Conservation (phyloP, 768 basidiomycete genomes). For the Pleurotus citrinopileatus region DNA sequence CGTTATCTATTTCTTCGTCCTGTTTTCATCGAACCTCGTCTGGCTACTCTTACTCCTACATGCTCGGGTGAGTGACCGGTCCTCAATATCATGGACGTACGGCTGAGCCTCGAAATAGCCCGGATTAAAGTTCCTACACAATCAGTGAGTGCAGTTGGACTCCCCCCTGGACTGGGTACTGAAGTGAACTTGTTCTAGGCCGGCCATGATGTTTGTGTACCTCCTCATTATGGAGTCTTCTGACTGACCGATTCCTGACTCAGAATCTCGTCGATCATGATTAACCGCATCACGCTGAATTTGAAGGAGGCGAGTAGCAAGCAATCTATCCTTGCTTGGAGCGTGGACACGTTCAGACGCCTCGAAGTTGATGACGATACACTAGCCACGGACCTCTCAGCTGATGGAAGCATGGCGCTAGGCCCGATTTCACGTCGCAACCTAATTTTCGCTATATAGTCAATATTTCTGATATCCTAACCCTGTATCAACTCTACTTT, state of each 20-base stretch:
- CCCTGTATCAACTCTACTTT: too few species aligned
- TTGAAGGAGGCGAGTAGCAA: slow-evolving; percentile 14
- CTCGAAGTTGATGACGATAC: background rate
- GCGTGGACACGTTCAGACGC: slow-evolving; percentile 11
- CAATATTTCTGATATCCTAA: slow-evolving; percentile 15
- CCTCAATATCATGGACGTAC: background rate
- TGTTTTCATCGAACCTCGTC: slow-evolving; percentile 19
- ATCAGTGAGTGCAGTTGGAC: slow-evolving; percentile 9
- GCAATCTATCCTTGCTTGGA: slow-evolving; percentile 10
- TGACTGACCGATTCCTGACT: background rate
- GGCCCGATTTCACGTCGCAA: too few species aligned
- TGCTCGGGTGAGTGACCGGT: slow-evolving; percentile 13
- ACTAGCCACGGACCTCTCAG: too few species aligned
- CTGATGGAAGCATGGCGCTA: too few species aligned
- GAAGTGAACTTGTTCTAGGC: background rate
- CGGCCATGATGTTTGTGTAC: slow-evolving; percentile 13
- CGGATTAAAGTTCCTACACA: slow-evolving; percentile 9
- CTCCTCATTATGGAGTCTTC: background rate
- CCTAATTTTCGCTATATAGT: too few species aligned
- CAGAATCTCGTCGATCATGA: slow-evolving; percentile 19
- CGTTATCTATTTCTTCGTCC: slow-evolving; percentile 18
- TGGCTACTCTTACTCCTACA: slow-evolving; percentile 17
- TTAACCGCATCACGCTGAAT: slow-evolving; percentile 19
- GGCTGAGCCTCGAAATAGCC: background rate
- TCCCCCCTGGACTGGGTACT: background rate